Evolutionary conservation across 139 green algal species (phyloP).

Genomic region (Micromonas pusilla): DNA sequence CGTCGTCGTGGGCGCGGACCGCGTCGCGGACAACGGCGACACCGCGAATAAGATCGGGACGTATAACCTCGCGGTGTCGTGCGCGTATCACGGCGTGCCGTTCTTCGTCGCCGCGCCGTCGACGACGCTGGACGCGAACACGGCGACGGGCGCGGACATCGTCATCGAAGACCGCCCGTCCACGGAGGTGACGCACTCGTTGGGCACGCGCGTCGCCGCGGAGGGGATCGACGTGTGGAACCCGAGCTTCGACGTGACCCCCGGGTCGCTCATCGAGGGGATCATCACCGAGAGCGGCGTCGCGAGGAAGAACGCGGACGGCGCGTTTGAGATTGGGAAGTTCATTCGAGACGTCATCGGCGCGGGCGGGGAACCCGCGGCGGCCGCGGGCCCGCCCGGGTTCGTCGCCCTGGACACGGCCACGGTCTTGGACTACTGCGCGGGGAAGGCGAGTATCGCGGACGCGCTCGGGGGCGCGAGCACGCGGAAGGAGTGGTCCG

Average conservation of each 20-base stretch:
- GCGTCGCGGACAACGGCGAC: constrained; percentile 56
- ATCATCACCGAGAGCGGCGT: constrained; percentile 83
- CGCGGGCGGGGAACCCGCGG: neutral
- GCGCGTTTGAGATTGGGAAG: neutral
- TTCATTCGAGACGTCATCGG: constrained; percentile 9
- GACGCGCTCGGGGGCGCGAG: neutral
- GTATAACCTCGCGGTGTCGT: constrained; percentile 53
- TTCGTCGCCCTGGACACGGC: constrained; percentile 47
- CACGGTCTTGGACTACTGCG: constrained; percentile 55
- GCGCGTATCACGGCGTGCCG: constrained; percentile 60
- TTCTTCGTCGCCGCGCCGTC: constrained; percentile 91
- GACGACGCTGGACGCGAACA: constrained; percentile 74
- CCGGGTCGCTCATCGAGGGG: constrained; percentile 70
- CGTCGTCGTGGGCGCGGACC: constrained; percentile 90
- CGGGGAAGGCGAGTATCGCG: constrained; percentile 39
- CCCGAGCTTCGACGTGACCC: constrained; percentile 90
- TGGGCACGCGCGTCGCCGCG: constrained; percentile 33
- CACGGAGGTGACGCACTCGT: constrained; percentile 48
- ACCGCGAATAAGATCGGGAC: constrained; percentile 83
- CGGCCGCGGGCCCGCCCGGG: neutral
- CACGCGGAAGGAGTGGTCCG: neutral
- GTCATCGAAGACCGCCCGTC: constrained; percentile 76
- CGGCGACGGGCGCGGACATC: constrained; percentile 61
- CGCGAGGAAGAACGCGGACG: neutral
- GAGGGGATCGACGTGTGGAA: constrained; percentile 71